Base-by-base conservation (phyloP, 495 filamentous ascomycete genomes). In the Venustampulla echinocandica region DNA sequence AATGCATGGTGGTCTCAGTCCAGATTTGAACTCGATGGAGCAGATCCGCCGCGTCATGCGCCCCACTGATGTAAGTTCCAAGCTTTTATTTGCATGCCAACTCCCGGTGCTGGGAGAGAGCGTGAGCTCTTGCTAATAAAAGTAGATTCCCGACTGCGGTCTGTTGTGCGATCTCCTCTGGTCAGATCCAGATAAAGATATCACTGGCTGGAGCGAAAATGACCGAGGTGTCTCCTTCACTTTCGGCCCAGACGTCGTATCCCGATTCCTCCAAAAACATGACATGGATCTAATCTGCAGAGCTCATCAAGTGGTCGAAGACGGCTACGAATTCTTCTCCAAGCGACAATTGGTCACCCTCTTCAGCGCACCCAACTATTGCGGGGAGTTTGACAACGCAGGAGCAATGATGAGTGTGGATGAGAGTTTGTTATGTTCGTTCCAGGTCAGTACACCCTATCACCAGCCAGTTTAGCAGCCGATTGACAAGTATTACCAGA, bases 331-430 rank as follows among this genome's bases (percentile, higher is more conserved):
- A 61, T 98, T 98, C 73, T 98, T 98, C 78, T 95, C 90, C 18
- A 98, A 98, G 74, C 77, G 92, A 49, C 92, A 98, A 62, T 74
- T 98, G 46, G 92, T 98, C 49, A 98, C 92, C 36, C 78, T 98
- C 45, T 98, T 98, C 71, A 95, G 89, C 59, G 92, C 92, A 28
- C 92, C 92, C 45, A 98, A 98, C 71, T 98, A 98, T 71, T 98
- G 92, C 64, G 92, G 92, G 63, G 92, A 98, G 67, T 98, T 98
- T 64, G 92, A 98, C 74, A 98, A 98, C 66, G 92, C 92, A 30
- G 92, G 92, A 61, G 92, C 92, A 33, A 97, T 98, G 93, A 97
- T 98, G 92, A 97, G 92, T 63, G 92, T 98, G n/a, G 93, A 97
- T 63, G 92, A 97, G 71, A 95, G 88, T 63, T 69, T 98, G 64